Evolutionary conservation across 805 yeast genomes (phyloP), one percentile per base, ranked within the genome.

Genomic region (Starmerella floricola): DNA sequence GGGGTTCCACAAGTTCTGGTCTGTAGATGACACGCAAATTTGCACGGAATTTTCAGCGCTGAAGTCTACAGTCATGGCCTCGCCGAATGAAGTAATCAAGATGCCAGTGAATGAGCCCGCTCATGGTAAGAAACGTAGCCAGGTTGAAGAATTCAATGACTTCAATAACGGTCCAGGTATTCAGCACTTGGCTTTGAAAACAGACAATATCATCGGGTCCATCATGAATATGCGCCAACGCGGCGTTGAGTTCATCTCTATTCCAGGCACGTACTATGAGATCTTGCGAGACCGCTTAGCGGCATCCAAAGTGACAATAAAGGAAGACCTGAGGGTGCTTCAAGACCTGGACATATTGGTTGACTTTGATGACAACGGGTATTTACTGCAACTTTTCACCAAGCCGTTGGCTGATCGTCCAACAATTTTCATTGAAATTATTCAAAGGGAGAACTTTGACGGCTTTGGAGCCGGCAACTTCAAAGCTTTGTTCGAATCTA

Each of bases 401-500:
- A 74, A 76, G 50, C 88, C 93, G 0, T 56, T 81, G 15, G 71
- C 72, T 47, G 87, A 78, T 54, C 67, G 94, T 30, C 95, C 95
- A 23, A 82, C 94, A 0, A 67, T 83, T 34, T 84, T 84, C 56
- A 64, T 84, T 49, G 94, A 84, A 58, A 70, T 84, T 19, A 84
- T 84, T 48, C 91, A 84, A 61, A 69, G 94, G 46, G 67, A 70
- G 52, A 79, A 81, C 54, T 87, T 81, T 57, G 71, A 78, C 46
- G 95, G 95, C 0, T 84, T 84, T 61, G 95, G 94, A 1, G 85
- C 85, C 38, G 94, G 94, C 2, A 84, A 86, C 47, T 84, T 84
- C 64, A 79, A 76, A 57, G 81, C 91, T 0, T 63, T 85, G 30
- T 84, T 81, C 55, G 87, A 83, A 55, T 73, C 80, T 6, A 75